Evolutionary conservation across 1,284 basidiomycete species (phyloP).

Genomic region (Rhodotorula sp.): DNA sequence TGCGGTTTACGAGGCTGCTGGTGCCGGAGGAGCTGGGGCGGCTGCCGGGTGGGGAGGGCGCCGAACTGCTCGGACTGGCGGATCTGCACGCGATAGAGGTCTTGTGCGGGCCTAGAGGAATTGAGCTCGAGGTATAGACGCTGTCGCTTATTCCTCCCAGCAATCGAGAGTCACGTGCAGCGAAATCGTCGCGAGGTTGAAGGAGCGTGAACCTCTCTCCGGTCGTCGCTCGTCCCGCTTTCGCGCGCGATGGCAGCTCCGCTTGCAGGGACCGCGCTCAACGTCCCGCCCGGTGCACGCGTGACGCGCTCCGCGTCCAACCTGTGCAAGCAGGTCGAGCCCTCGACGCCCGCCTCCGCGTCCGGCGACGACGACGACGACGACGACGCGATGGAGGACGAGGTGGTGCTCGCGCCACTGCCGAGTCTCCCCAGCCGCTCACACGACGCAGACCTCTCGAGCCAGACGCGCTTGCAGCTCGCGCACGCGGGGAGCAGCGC

Average conservation of each 20-base stretch:
- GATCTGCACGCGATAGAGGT: not conserved
- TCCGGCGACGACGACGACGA: constrained; percentile 7
- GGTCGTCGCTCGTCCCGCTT: not conserved
- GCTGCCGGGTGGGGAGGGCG: not conserved
- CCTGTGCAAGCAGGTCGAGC: constrained; percentile 18
- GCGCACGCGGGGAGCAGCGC: constrained; percentile 8
- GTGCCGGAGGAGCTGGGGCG: constrained; percentile 5
- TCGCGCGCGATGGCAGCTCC: not conserved
- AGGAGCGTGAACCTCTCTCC: not conserved
- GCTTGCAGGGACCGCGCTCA: not conserved
- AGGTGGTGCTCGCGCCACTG: constrained; percentile 3
- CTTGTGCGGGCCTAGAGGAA: not conserved
- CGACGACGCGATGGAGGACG: constrained; percentile 11
- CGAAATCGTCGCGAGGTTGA: not conserved
- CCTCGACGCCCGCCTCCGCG: not conserved
- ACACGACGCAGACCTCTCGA: constrained; percentile 1
- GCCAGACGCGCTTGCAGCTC: constrained; percentile 15
- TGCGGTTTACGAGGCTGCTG: constrained; percentile 1
- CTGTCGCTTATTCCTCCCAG: not conserved
- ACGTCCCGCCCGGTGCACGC: not conserved
- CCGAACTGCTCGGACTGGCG: not conserved
- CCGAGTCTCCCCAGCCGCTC: constrained; percentile 4
- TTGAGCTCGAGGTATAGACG: not conserved
- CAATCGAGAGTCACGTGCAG: not conserved
- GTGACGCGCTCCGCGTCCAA: constrained; percentile 25